Evolutionary conservation across 495 filamentous ascomycete genomes (phyloP).

Genomic region (Xylaria intraflava): DNA sequence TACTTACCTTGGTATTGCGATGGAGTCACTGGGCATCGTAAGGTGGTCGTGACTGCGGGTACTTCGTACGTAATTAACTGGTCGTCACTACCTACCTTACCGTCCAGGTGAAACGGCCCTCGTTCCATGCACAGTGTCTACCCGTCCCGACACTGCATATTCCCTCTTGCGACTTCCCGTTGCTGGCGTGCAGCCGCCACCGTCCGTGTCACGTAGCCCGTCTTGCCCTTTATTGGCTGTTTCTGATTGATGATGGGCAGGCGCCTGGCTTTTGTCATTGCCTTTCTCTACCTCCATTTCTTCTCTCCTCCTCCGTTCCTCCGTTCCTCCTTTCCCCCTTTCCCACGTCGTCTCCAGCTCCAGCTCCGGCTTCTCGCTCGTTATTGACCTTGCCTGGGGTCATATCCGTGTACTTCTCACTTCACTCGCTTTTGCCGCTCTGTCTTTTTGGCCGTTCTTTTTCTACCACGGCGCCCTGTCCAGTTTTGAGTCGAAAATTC

Average conservation of each 20-base stretch:
- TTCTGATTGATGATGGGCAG: background rate
- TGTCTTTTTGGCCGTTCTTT: constrained; percentile 28
- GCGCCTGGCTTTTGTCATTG: background rate
- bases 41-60: no score
- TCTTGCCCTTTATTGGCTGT: background rate
- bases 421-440: constrained; percentile 36
- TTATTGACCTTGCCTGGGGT: background rate
- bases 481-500: constrained; percentile 7
- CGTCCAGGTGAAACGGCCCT: no score
- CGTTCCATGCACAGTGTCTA: no score
- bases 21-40: no score
- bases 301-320: background rate
- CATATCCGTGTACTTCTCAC: constrained; percentile 6
- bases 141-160: no score
- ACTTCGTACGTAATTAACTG: no score
- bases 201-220: no score
- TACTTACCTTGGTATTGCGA: background rate
- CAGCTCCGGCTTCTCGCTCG: constrained; percentile 3
- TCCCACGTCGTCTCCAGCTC: background rate
- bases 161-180: no score
- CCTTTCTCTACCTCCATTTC: background rate
- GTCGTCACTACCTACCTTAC: no score
- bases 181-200: no score
- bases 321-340: background rate
- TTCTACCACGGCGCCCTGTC: constrained; percentile 9